Conservation (phyloP, 2,329 filamentous ascomycete genomes). For the Chaetomium sp. region DNA sequence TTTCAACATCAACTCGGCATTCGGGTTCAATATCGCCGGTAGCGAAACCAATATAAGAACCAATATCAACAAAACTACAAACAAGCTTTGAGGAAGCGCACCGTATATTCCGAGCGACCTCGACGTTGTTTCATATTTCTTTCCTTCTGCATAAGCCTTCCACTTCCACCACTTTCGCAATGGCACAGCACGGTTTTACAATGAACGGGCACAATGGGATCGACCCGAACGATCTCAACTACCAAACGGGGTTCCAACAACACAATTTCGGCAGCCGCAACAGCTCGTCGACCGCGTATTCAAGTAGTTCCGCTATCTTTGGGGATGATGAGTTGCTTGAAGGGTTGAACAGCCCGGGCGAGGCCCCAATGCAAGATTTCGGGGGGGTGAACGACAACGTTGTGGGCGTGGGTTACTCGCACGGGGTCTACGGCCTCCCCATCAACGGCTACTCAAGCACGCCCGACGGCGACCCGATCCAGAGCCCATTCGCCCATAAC, state of each 20-base stretch:
- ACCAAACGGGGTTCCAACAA: slow-evolving; percentile 54
- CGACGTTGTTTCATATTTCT: no score
- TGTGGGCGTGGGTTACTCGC: slow-evolving; percentile 50
- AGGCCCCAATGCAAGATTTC: slow-evolving; percentile 51
- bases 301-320: slow-evolving; percentile 70
- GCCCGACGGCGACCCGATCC: slow-evolving; percentile 84
- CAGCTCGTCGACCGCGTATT: slow-evolving; percentile 65
- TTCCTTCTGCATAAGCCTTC: no score
- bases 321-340: slow-evolving; percentile 86
- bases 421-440: slow-evolving; percentile 47
- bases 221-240: slow-evolving; percentile 76
- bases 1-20: no score
- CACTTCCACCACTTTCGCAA: not conserved
- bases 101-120: no score
- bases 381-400: slow-evolving; percentile 41
- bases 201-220: slow-evolving; percentile 56
- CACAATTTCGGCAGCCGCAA: slow-evolving; percentile 49
- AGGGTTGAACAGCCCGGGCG: slow-evolving; percentile 53
- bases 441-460: slow-evolving; percentile 84
- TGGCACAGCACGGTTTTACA: slow-evolving; percentile 36
- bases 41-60: no score
- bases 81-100: no score
- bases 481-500: slow-evolving; percentile 77
- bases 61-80: no score
- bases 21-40: no score